Conservation (phyloP, 805 yeast species). For the Lachancea sp. region DNA sequence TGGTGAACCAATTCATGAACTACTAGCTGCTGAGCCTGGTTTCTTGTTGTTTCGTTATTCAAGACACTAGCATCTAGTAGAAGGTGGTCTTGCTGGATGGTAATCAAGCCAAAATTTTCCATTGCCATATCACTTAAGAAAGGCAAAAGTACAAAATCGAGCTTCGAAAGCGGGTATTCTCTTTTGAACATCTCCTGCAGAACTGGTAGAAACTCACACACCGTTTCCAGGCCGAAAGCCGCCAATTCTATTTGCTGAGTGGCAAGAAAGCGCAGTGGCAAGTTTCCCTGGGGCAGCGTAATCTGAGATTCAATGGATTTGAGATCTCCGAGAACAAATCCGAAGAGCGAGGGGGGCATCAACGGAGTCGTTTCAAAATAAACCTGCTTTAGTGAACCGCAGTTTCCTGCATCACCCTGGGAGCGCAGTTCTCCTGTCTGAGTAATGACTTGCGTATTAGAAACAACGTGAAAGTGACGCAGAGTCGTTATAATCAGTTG, state of each 20-base stretch:
- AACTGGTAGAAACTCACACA: slow-evolving; percentile 43
- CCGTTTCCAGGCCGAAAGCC: slow-evolving; percentile 43
- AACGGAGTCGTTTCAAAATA: slow-evolving; percentile 49
- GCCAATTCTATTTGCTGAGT: slow-evolving; percentile 43
- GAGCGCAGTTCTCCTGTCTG: not conserved
- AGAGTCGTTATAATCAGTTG: slow-evolving; percentile 43
- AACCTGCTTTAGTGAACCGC: slow-evolving; percentile 26
- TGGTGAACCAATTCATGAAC: slow-evolving; percentile 75
- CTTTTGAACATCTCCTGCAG: slow-evolving; percentile 40
- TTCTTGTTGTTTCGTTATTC: slow-evolving; percentile 21
- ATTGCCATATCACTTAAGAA: slow-evolving; percentile 71
- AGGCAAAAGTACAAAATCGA: slow-evolving; percentile 65
- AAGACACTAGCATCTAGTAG: slow-evolving; percentile 34
- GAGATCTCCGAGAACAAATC: slow-evolving; percentile 63
- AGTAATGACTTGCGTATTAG: slow-evolving; percentile 38
- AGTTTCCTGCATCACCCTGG: not conserved
- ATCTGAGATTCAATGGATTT: slow-evolving; percentile 42
- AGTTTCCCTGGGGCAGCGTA: slow-evolving; percentile 19
- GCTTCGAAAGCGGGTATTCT: slow-evolving; percentile 52
- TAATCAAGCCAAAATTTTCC: slow-evolving; percentile 72
- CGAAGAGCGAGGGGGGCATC: slow-evolving; percentile 58
- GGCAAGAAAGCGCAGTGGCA: slow-evolving; percentile 51
- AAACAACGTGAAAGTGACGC: slow-evolving; percentile 42
- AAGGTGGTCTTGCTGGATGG: slow-evolving; percentile 49
- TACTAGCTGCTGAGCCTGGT: slow-evolving; percentile 47